Evolutionary conservation across 2,329 filamentous ascomycete species (phyloP), one percentile per base, ranked within the genome.

Genomic region (Cucurbitaria berberidis): DNA sequence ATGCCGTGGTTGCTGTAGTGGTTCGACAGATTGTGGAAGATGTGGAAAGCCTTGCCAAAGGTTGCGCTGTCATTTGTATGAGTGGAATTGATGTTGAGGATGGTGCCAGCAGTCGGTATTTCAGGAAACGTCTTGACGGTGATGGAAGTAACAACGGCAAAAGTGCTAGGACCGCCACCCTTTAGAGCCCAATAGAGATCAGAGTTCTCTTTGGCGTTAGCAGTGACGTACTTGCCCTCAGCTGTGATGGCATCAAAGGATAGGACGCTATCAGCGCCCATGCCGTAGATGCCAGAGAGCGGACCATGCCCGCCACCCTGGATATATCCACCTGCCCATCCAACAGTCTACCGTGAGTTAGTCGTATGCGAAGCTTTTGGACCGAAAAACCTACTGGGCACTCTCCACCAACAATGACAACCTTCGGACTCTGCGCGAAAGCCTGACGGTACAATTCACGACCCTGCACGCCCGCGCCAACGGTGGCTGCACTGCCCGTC

Each of bases 301-400:
- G 76, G 75, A 2, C 77, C 77, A 49, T 80, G 75, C 7, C 78
- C 78, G 43, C 76, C 78, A 34, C 76, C 75, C 49, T 76, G 74
- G 21, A 75, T 70, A 51, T 77, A 79, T 1, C 77, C 77, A n/a
- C 77, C 77, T 9, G 63, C 74, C 55, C 74, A 73, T 21, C 73
- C 74, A 19, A 77, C 74, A 46, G 73, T 74, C 66, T 70, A 19
- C 11, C 5, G 11, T 13, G 26, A 2, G 22, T 57, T 50, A 57
- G 62, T 48, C 13, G 44, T 38, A 6, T 10, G 9, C 13, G 6
- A 3, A 11, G 2, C 26, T 16, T 15, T 21, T 7, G 7, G 4
- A 10, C 15, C 5, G 11, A 4, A 34, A 18, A 29, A 57, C 63
- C 29, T 62, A 72, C 68, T 7, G 72, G 71, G 44, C 72, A 75